Conservation (phyloP, 83 land plant genomes). For the Diphasiastrum complanatum region DNA sequence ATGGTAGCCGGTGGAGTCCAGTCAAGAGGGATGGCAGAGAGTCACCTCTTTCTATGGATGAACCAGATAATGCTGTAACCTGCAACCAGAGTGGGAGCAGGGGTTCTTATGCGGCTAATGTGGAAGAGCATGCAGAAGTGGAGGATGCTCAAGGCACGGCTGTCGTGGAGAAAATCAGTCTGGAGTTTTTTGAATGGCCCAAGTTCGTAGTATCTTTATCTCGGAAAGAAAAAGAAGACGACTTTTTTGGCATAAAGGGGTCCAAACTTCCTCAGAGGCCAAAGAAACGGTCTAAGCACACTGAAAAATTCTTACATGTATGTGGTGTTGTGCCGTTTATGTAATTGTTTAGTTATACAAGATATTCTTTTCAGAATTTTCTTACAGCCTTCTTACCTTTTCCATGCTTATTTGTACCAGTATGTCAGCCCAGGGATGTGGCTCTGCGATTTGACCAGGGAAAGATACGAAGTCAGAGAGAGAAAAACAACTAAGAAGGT, state of each 20-base stretch:
- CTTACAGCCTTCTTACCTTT: background rate
- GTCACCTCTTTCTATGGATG: too few species aligned
- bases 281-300: constrained; percentile 54
- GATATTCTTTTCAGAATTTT: too few species aligned
- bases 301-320: constrained; percentile 42
- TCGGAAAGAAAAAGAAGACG: constrained; percentile 69
- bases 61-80: too few species aligned
- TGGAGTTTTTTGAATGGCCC: constrained; percentile 43
- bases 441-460: constrained; percentile 53
- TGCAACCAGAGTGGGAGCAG: too few species aligned
- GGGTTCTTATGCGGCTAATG: background rate
- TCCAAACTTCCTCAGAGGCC: constrained; percentile 68
- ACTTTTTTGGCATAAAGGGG: constrained; percentile 72
- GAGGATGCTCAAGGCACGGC: background rate
- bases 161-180: constrained; percentile 14
- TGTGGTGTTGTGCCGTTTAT: constrained; percentile 4
- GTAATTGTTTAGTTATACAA: too few species aligned
- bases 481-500: constrained; percentile 62
- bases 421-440: constrained; percentile 54
- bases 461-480: constrained; percentile 62
- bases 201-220: constrained; percentile 47
- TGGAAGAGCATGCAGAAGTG: constrained; percentile 4
- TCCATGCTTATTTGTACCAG: constrained; percentile 26
- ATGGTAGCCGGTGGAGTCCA: too few species aligned
- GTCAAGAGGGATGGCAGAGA: too few species aligned